Evolutionary conservation across 176 grass and related monocot genomes (phyloP).

Genomic region (Carex pumila): DNA sequence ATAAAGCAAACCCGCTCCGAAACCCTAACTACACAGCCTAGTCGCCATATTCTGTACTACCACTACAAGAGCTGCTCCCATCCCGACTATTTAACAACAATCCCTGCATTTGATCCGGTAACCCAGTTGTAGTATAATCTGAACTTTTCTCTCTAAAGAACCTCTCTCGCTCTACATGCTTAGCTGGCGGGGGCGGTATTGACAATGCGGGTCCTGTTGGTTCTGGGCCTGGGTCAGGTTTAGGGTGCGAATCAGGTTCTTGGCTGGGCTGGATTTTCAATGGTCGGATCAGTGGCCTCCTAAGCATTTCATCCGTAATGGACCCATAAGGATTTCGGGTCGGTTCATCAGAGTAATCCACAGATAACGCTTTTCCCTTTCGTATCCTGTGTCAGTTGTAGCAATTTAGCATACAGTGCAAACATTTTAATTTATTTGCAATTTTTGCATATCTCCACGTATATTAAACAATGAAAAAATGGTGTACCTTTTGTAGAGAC

Average conservation of each 20-base stretch:
- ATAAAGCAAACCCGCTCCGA: background rate
- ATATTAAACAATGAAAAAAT: background rate
- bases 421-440: background rate
- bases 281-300: constrained; percentile 57
- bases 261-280: constrained; percentile 34
- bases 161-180: constrained; percentile 65
- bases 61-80: constrained; percentile 61
- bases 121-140: constrained; percentile 20
- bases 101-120: constrained; percentile 51
- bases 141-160: constrained; percentile 73
- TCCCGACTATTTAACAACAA: constrained; percentile 50
- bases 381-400: constrained; percentile 45
- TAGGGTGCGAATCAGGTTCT: constrained; percentile 13
- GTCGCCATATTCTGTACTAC: constrained; percentile 82
- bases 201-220: constrained; percentile 7
- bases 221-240: constrained; percentile 24
- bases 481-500: constrained; percentile 64
- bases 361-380: constrained; percentile 80
- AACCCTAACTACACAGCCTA: constrained; percentile 22
- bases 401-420: background rate
- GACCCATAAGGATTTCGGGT: constrained; percentile 31
- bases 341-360: constrained; percentile 39
- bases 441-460: background rate
- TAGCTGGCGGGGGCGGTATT: constrained; percentile 60
- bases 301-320: constrained; percentile 68